phyloP scores from a whole-genome alignment of 2,329 filamentous ascomycete species.

The Didymella pinodella region DNA sequence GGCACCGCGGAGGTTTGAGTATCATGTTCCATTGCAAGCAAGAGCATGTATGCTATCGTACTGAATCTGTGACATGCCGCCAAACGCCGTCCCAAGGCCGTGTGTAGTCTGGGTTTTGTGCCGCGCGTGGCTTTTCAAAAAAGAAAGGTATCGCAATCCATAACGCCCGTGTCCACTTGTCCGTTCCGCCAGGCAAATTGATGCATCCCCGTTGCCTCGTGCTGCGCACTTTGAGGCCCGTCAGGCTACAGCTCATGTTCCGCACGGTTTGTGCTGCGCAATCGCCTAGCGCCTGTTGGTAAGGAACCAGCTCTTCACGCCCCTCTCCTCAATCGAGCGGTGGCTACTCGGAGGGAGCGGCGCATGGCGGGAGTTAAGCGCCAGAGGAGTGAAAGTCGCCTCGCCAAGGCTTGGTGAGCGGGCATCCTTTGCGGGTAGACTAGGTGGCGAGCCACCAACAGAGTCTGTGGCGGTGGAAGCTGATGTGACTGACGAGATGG shows the following conservation, averaged over 20 bases:
- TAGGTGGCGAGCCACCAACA: conserved; percentile 38
- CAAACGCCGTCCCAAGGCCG: conserved; percentile 18
- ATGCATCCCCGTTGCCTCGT: conserved; percentile 6
- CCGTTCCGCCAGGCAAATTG: conserved; percentile 21
- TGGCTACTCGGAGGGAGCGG: conserved; percentile 34
- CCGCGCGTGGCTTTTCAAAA: conserved; percentile 24
- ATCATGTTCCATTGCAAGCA: conserved; percentile 12
- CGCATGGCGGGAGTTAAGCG: conserved; percentile 46
- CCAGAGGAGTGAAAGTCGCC: conserved; percentile 43
- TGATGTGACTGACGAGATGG: conserved; percentile 37
- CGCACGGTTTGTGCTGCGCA: background rate
- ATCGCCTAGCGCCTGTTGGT: conserved; percentile 40
- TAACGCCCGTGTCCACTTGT: conserved; percentile 23
- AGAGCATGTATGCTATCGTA: background rate
- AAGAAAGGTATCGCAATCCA: conserved; percentile 34
- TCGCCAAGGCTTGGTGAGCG: conserved; percentile 39
- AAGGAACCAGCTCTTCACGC: conserved; percentile 38
- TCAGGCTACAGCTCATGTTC: background rate
- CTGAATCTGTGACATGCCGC: background rate
- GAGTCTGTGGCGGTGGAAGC: conserved; percentile 27
- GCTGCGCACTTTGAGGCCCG: conserved; percentile 11
- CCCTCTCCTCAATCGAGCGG: conserved; percentile 33
- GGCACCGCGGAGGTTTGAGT: background rate
- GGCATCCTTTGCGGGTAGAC: conserved; percentile 36
- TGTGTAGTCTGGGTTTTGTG: conserved; percentile 20